These are phyloP conservation scores for Zygosaccharomyces pseudobailii DNA, from an alignment of 1,139 yeast species.

Conservation along the genomic window DNA sequence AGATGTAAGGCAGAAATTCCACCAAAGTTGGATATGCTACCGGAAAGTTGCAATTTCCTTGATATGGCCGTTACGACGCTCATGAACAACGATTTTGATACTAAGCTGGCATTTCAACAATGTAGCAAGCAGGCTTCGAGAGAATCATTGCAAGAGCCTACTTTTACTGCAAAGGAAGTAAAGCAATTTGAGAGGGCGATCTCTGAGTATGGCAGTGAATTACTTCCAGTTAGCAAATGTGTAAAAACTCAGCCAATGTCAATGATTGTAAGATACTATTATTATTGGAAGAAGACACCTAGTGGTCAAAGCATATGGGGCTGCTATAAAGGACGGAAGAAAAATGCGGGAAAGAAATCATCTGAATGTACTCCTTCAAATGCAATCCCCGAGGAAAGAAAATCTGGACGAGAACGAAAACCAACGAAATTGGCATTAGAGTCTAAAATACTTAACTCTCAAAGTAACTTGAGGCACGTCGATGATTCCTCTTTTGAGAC, in stretches of 20 bases:
- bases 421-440: slow-evolving; percentile 11
- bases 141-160: slow-evolving; percentile 65
- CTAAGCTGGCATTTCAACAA: slow-evolving; percentile 41
- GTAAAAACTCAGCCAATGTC: slow-evolving; percentile 68
- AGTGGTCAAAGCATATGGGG: slow-evolving; percentile 71
- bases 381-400: slow-evolving; percentile 29
- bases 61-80: slow-evolving; percentile 63
- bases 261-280: slow-evolving; percentile 79
- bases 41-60: slow-evolving; percentile 66
- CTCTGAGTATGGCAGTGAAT: slow-evolving; percentile 67
- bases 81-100: slow-evolving; percentile 49
- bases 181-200: slow-evolving; percentile 73
- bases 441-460: slow-evolving; percentile 6
- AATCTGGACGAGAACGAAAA: slow-evolving; percentile 26
- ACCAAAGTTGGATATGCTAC: slow-evolving; percentile 43
- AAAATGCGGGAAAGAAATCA: slow-evolving; percentile 37
- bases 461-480: slow-evolving; percentile 21
- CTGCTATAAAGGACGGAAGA: slow-evolving; percentile 61
- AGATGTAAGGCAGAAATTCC: slow-evolving; percentile 55
- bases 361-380: slow-evolving; percentile 27
- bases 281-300: slow-evolving; percentile 84
- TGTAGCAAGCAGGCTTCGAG: slow-evolving; percentile 46
- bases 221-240: slow-evolving; percentile 63
- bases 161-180: slow-evolving; percentile 60
- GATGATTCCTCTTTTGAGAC: slow-evolving; percentile 42